Percentiles rank a stretch among this genome's conserved stretches.
Evolutionary conservation across 108 stramenopile genomes (phyloP).

Genomic region (Stephanodiscus triporus): DNA sequence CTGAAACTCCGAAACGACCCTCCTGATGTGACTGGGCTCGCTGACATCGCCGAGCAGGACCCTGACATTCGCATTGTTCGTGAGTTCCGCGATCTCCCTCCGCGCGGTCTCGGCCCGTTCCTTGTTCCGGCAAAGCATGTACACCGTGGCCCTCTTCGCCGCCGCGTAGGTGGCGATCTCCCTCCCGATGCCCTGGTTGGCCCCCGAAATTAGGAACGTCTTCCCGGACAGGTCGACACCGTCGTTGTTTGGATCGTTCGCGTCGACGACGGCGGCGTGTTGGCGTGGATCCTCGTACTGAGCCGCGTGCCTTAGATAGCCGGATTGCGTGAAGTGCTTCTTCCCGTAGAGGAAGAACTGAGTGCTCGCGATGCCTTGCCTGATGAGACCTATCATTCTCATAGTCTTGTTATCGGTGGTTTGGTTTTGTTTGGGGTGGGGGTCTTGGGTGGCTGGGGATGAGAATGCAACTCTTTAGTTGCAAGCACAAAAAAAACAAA

Average conservation of each 20-base stretch:
- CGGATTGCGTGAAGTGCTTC: slow-evolving; percentile 79
- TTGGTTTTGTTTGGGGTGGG: too few species aligned
- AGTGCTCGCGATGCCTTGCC: slow-evolving; percentile 57
- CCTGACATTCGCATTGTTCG: slow-evolving; percentile 63
- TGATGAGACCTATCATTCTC: slow-evolving; percentile 36
- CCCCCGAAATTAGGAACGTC: slow-evolving; percentile 81
- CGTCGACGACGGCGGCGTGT: slow-evolving; percentile 42
- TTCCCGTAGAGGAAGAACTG: slow-evolving; percentile 81
- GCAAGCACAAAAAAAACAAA: too few species aligned
- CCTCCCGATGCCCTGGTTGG: slow-evolving; percentile 89
- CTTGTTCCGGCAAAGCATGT: slow-evolving; percentile 90
- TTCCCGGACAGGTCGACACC: slow-evolving; percentile 74
- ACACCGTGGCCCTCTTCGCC: slow-evolving; percentile 82
- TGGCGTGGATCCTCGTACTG: slow-evolving; percentile 75
- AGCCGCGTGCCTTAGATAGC: slow-evolving; percentile 67
- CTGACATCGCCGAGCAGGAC: slow-evolving; percentile 68
- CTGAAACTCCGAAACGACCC: slow-evolving; percentile 59
- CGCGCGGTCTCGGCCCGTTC: slow-evolving; percentile 82
- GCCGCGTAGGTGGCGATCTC: slow-evolving; percentile 85
- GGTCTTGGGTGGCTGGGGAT: too few species aligned
- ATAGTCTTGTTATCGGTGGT: neutral
- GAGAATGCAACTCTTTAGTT: too few species aligned
- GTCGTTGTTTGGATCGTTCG: slow-evolving; percentile 52
- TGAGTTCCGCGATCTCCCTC: slow-evolving; percentile 69
- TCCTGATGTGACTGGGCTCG: slow-evolving; percentile 65